Percentiles rank a stretch among this genome's conserved stretches.
Conservation (phyloP, 2,329 filamentous ascomycete species). For the Sporothrix phasma region DNA sequence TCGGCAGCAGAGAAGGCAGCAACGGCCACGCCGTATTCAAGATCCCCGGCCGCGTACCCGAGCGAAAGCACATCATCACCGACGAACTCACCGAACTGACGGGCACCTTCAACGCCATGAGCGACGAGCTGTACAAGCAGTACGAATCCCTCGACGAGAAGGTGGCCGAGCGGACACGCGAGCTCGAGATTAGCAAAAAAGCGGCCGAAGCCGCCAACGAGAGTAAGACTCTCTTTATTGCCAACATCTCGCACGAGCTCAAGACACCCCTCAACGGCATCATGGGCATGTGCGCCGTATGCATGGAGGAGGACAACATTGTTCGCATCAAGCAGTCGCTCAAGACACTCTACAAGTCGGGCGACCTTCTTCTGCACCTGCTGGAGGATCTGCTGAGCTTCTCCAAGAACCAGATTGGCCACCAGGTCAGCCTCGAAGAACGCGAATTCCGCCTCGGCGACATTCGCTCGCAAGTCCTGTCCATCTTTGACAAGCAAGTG, state of each 20-base stretch:
- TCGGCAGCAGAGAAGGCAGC: conserved; percentile 27
- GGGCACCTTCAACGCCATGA: conserved; percentile 85
- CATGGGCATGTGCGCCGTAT: conserved; percentile 84
- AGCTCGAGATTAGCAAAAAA: conserved; percentile 82
- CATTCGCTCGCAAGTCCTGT: conserved; percentile 68
- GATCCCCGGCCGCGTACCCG: conserved; percentile 73
- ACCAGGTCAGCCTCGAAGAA: conserved; percentile 71
- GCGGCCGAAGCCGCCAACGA: conserved; percentile 91
- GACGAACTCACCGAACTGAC: conserved; percentile 82
- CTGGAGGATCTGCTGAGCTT: conserved; percentile 86
- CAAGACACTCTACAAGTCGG: conserved; percentile 81
- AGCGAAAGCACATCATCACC: conserved; percentile 63
- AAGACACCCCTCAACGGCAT: conserved; percentile 95
- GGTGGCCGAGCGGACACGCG: conserved; percentile 69
- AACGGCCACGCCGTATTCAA: conserved; percentile 55
- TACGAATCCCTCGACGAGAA: conserved; percentile 77
- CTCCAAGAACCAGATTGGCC: conserved; percentile 88
- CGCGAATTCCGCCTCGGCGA: conserved; percentile 80
- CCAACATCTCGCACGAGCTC: conserved; percentile 79
- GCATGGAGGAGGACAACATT: conserved; percentile 82
- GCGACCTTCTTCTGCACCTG: conserved; percentile 72
- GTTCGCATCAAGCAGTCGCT: conserved; percentile 70
- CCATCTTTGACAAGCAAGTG: conserved; percentile 85
- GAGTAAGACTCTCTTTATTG: conserved; percentile 95
- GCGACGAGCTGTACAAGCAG: conserved; percentile 77